These are phyloP conservation scores for Termitomyces sp. DNA, from an alignment of 768 basidiomycete species.

Conservation along the genomic window DNA sequence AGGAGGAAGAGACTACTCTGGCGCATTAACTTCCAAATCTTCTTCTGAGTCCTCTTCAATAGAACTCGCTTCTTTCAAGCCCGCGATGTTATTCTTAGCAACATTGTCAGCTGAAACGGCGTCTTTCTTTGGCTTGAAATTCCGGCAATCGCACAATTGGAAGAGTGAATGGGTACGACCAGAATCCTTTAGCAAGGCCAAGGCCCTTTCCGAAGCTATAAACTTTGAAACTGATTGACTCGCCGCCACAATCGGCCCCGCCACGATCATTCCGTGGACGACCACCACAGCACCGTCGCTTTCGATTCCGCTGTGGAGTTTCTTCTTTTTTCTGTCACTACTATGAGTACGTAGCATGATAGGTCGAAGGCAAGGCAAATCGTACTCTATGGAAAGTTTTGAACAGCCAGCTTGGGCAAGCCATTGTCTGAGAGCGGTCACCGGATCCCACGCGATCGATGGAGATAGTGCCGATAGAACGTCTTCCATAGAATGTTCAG, in stretches of 20 bases:
- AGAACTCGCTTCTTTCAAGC: background rate
- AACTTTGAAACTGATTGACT: slow-evolving; percentile 62
- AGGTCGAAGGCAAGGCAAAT: background rate
- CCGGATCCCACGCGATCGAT: slow-evolving; percentile 61
- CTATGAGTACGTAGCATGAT: background rate
- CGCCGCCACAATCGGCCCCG: slow-evolving; percentile 54
- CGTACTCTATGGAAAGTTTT: slow-evolving; percentile 26
- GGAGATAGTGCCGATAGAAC: slow-evolving; percentile 57
- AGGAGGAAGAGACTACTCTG: background rate
- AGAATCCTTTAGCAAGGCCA: slow-evolving; percentile 43
- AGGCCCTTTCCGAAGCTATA: slow-evolving; percentile 58
- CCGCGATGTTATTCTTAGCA: background rate
- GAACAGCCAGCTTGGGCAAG: slow-evolving; percentile 52
- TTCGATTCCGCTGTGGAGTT: slow-evolving; percentile 11
- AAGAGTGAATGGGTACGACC: slow-evolving; percentile 38
- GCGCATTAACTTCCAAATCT: background rate
- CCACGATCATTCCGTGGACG: slow-evolving; percentile 52
- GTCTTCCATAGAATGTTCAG: slow-evolving; percentile 61
- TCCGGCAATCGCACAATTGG: slow-evolving; percentile 30
- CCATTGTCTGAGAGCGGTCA: slow-evolving; percentile 69
- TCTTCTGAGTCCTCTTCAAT: background rate
- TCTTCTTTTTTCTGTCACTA: slow-evolving; percentile 17
- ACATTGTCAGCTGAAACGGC: background rate
- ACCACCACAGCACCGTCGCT: slow-evolving; percentile 47
- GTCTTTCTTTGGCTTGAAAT: background rate